phyloP scores from a whole-genome alignment of 2,329 filamentous ascomycete species.

The Aspergillus texensis region DNA sequence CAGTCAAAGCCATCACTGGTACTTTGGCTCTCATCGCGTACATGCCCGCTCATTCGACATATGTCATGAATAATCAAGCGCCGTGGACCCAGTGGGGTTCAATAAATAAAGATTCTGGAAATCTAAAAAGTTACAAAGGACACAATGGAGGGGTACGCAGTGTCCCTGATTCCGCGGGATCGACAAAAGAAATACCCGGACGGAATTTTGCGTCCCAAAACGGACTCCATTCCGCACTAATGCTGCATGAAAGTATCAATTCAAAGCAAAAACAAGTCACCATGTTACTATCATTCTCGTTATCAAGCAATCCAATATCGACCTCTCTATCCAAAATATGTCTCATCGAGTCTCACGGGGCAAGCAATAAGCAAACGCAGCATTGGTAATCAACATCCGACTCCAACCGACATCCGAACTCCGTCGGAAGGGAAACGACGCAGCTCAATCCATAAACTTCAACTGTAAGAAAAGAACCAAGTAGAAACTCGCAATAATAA shows the following conservation, averaged over 20 bases:
- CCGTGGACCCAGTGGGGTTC: slow-evolving; percentile 81
- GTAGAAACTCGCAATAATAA: background rate
- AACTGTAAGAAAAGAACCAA: background rate
- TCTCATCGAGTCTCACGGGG: background rate
- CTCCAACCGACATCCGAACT: slow-evolving; percentile 9
- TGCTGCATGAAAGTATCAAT: background rate
- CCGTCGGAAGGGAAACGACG: slow-evolving; percentile 5
- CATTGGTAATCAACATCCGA: slow-evolving; percentile 11
- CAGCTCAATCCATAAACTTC: background rate
- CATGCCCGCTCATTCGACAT: slow-evolving; percentile 68
- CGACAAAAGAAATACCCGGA: background rate
- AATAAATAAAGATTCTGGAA: slow-evolving; percentile 68
- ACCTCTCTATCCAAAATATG: background rate
- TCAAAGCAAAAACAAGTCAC: background rate
- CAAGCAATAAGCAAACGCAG: background rate
- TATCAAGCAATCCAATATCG: background rate
- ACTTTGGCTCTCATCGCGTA: slow-evolving; percentile 73
- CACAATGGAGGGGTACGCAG: background rate
- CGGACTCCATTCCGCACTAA: background rate
- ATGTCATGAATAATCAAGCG: slow-evolving; percentile 85
- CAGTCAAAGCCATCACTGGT: slow-evolving; percentile 64
- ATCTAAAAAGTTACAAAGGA: slow-evolving; percentile 77
- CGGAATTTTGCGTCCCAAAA: background rate
- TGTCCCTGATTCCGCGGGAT: background rate
- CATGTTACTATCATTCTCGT: background rate